These are phyloP conservation scores for Penicillium samsonianum DNA, from an alignment of 495 filamentous ascomycete genomes.

Conservation along the genomic window DNA sequence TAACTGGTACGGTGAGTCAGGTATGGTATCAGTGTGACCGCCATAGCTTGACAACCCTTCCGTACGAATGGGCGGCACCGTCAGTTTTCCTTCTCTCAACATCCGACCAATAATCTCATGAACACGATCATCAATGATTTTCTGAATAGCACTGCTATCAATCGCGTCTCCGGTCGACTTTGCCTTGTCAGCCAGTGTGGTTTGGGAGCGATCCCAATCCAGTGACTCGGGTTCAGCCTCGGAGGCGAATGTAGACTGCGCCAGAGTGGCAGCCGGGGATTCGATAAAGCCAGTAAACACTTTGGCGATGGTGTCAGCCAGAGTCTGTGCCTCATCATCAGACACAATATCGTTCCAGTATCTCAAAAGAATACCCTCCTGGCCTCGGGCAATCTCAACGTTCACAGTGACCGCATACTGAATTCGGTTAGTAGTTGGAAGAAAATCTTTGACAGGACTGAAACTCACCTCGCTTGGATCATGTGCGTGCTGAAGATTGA, in stretches of 20 bases:
- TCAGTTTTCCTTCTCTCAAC: slow-evolving; percentile 38
- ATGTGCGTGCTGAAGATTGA: slow-evolving; percentile 42
- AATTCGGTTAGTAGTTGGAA: slow-evolving; percentile 7
- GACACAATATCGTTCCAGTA: slow-evolving; percentile 52
- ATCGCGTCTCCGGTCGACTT: slow-evolving; percentile 17
- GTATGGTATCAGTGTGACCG: slow-evolving; percentile 15
- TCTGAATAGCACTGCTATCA: slow-evolving; percentile 34
- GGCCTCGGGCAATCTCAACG: slow-evolving; percentile 43
- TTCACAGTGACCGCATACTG: slow-evolving; percentile 53
- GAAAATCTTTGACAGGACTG: not conserved
- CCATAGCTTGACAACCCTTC: slow-evolving; percentile 22
- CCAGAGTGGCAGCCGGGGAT: slow-evolving; percentile 24
- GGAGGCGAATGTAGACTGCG: slow-evolving; percentile 23
- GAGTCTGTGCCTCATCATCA: slow-evolving; percentile 35
- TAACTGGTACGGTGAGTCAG: slow-evolving; percentile 25
- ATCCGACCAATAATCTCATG: slow-evolving; percentile 42
- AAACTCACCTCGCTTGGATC: slow-evolving; percentile 50
- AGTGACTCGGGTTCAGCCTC: slow-evolving; percentile 3
- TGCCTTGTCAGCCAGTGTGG: slow-evolving; percentile 16
- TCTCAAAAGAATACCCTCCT: slow-evolving; percentile 49
- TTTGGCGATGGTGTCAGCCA: slow-evolving; percentile 36
- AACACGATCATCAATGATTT: slow-evolving; percentile 45
- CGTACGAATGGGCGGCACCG: slow-evolving; percentile 23
- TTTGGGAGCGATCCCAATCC: slow-evolving; percentile 20
- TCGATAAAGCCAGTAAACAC: slow-evolving; percentile 42